Evolutionary conservation across 352 stramenopile species (phyloP), one percentile per base, ranked within the genome.

Genomic region (Globisporangium apiculatum): DNA sequence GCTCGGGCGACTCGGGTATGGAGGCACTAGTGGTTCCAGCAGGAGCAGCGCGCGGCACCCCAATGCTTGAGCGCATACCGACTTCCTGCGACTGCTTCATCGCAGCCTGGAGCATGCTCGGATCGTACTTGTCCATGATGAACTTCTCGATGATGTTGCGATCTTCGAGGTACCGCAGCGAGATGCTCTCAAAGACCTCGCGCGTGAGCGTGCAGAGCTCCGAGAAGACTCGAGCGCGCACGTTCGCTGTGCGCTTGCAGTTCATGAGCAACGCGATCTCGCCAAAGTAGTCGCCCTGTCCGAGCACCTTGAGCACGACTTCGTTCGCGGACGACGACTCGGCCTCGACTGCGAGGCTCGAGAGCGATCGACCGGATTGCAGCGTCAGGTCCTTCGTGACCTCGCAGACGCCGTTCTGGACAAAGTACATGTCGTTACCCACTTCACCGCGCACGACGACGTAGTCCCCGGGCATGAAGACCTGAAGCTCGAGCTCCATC

Each of bases 371-470:
- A 2, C 50, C 53, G 14, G 54, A 56, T 40, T 62, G 41, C 18
- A 58, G 41, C 2, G 41, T 60, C 18, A 73, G 59, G 53, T 90
- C 79, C 55, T 91, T 91, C 0, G 83, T 93, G 18, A 95, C 83
- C 50, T 95, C 79, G 42, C 83, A 92, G 5, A 83, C 51, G 0
- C 83, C 83, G 35, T 68, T 86, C 51, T 95, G 81, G 6, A 95
- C 79, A 66, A 95, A 95, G 60, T 93, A 95, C 85, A 95, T 95
- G 58, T 95, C 85, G 48, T 90, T 88, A 0, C 83, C 85, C 7
- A 93, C 76, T 59, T 93, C 83, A 0, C 85, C 85, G 7, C 82
- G 77, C 11, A 92, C 80, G 37, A 95, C 79, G 36, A 93, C 65
- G 53, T 92, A 95, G 56, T 95, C 85, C 12, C 83, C 79, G 0